Conservation (phyloP, 306 rosid species). For the Pterocarpus santalinus region DNA sequence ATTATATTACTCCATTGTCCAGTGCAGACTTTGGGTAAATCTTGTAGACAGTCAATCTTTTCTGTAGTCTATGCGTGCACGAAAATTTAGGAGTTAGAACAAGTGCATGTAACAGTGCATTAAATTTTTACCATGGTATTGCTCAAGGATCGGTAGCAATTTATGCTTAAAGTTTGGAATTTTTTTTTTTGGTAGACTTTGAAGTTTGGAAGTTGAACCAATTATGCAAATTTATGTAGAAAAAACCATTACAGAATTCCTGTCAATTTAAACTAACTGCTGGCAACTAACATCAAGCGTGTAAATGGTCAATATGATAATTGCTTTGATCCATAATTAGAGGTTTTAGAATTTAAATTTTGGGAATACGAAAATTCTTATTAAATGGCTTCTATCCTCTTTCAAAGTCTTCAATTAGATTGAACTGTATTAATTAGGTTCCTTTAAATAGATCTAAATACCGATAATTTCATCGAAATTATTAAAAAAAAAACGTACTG, state of each 20-base stretch:
- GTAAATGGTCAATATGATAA: too few relatives aligned
- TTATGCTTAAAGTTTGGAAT: background rate
- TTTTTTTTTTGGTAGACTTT: too few relatives aligned
- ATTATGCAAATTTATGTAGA: background rate
- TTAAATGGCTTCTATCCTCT: too few relatives aligned
- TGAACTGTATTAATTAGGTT: too few relatives aligned
- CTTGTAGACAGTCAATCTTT: background rate
- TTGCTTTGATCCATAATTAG: too few relatives aligned
- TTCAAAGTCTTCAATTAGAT: too few relatives aligned
- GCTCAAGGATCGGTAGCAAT: background rate
- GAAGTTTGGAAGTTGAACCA: background rate
- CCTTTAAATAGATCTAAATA: too few relatives aligned
- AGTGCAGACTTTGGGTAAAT: background rate
- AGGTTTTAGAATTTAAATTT: too few relatives aligned
- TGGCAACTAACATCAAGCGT: background rate
- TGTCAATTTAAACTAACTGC: conserved; percentile 5
- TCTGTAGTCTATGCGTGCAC: background rate
- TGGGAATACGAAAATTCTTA: too few relatives aligned
- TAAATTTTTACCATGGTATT: background rate
- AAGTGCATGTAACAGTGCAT: background rate
- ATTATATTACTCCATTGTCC: background rate
- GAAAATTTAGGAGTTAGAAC: background rate
- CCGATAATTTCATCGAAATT: too few relatives aligned
- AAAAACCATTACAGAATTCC: background rate
- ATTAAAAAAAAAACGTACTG: too few relatives aligned